These are phyloP conservation scores for Solioccasus polychromus DNA, from an alignment of 768 basidiomycete species.

Conservation along the genomic window DNA sequence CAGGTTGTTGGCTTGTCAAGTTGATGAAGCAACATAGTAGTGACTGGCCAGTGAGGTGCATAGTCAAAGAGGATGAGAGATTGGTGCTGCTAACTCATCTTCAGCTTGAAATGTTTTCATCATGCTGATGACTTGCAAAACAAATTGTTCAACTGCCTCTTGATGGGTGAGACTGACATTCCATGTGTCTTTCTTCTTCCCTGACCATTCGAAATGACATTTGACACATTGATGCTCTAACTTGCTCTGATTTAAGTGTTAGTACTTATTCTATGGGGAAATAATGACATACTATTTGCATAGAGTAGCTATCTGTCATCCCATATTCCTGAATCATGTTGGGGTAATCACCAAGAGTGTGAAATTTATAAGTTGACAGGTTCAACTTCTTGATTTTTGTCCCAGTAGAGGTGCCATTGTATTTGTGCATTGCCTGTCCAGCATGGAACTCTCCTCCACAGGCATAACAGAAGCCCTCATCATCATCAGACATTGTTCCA, in stretches of 20 bases:
- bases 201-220: conserved; percentile 32
- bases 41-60: not conserved
- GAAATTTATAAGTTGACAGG: not conserved
- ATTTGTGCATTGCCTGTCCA: too few relatives aligned
- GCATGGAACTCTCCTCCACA: too few relatives aligned
- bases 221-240: too few relatives aligned
- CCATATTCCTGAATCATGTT: not conserved
- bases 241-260: conserved; percentile 35
- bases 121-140: conserved; percentile 12
- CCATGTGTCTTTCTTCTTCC: conserved; percentile 29
- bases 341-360: too few relatives aligned
- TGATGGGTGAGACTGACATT: conserved; percentile 27
- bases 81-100: too few relatives aligned
- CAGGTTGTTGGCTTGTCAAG: not conserved
- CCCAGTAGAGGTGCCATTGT: too few relatives aligned
- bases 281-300: too few relatives aligned
- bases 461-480: too few relatives aligned
- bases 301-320: too few relatives aligned
- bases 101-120: not conserved
- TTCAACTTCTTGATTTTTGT: not conserved
- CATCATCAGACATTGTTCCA: too few relatives aligned
- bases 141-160: conserved; percentile 14
- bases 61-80: too few relatives aligned
- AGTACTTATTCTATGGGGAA: too few relatives aligned
- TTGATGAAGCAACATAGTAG: not conserved